A percentile compares a stretch with the other conserved stretches of the same genome.
phyloP scores from a whole-genome alignment of 495 filamentous ascomycete species.

The Penicillium canescens region DNA sequence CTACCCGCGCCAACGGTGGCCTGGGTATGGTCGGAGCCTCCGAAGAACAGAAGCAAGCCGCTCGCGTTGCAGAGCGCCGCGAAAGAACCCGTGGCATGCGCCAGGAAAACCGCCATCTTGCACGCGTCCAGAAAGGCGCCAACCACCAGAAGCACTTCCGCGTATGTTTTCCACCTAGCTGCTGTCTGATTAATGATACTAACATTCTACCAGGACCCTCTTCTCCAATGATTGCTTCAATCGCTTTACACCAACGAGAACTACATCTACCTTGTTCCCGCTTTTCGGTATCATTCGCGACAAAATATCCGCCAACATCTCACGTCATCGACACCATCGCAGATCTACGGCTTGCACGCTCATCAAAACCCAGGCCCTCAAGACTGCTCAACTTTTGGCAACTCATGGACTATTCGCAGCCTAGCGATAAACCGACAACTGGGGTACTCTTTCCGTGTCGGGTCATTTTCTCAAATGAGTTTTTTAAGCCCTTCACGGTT shows the following conservation, averaged over 20 bases:
- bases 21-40: constrained; percentile 74
- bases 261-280: constrained; percentile 1
- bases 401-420: background rate
- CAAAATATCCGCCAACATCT: background rate
- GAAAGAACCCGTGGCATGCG: constrained; percentile 62
- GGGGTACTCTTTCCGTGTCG: constrained; percentile 12
- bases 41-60: constrained; percentile 67
- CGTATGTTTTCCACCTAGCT: constrained; percentile 37
- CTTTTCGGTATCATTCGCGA: background rate
- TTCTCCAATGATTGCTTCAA: constrained; percentile 40
- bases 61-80: constrained; percentile 62
- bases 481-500: constrained; percentile 12
- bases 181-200: constrained; percentile 11
- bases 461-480: constrained; percentile 9
- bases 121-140: constrained; percentile 60
- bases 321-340: constrained; percentile 1
- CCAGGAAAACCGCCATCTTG: constrained; percentile 57
- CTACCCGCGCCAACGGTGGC: constrained; percentile 68
- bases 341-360: background rate
- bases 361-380: background rate
- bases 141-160: constrained; percentile 81
- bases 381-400: constrained; percentile 3
- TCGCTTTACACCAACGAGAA: background rate
- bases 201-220: constrained; percentile 38
- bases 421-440: background rate